Evolutionary conservation across 2,329 filamentous ascomycete genomes (phyloP), one percentile per base, ranked within the genome.

Genomic region (Emmonsiellopsis sp.): DNA sequence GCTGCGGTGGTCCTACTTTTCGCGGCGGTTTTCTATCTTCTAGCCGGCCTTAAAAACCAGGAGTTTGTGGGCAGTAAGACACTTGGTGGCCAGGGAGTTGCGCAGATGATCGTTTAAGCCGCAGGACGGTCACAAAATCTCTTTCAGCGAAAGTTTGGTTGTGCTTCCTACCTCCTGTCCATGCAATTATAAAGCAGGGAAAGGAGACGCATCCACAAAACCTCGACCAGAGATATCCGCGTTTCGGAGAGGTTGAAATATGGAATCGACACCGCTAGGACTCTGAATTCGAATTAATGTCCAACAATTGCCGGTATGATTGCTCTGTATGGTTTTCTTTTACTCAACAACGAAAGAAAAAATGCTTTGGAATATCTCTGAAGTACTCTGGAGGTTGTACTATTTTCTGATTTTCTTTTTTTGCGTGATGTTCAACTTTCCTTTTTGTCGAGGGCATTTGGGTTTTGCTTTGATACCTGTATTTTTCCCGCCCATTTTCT

Each of bases 71-170:
- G 72, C 74, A 96, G 91, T 79, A 97, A 97, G 82, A 97, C 92
- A 13, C 79, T 98, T 51, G 93, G 93, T 61, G 93, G 93, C 51
- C 86, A 89, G 61, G 92, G 92, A 51, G 87, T 96, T 62, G 93
- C 90, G 58, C 91, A 96, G 77, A 96, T 97, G 92, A 96, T 97
- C 73, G 90, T 97, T 66, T 95, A 61, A 62, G 10, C 20, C 9
- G 30, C 20, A 31, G 10, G 35, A 26, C 20, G 20, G 20, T 26
- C 20, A 26, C 20, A 26, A 26, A 26, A 26, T 26, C 20, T 26
- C 20, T 26, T 2, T 26, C 20, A 26, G 20, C 20, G 20, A 26
- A 26, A 32, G 43, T 6, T 30, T 45, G 11, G 26, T 13, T 10
- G 11, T 15, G 7, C 26, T 15, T 32, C 31, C 4, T 15, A 20